These are phyloP conservation scores for Candida xyloterini DNA, from an alignment of 805 yeast genomes.

Conservation along the genomic window DNA sequence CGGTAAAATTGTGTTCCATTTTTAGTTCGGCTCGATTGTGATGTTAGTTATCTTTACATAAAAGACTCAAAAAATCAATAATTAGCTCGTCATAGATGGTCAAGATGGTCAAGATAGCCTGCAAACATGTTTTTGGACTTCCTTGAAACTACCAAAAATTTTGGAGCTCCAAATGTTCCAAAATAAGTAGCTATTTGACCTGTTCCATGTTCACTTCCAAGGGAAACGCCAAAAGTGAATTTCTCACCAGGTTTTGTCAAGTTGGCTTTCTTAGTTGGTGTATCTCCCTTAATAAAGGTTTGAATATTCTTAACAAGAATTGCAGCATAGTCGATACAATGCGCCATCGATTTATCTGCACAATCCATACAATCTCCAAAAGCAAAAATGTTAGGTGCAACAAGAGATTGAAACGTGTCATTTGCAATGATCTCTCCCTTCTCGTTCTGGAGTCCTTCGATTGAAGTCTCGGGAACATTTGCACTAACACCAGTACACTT, in stretches of 20 bases:
- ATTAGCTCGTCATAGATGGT: too few species aligned
- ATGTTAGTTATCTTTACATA: too few species aligned
- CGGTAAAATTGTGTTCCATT: too few species aligned
- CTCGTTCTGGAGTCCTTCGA: conserved; percentile 10
- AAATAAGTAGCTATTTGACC: conserved; percentile 28
- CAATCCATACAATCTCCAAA: conserved; percentile 34
- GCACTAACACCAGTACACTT: conserved; percentile 12
- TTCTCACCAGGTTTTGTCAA: background rate
- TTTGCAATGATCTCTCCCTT: conserved; percentile 16
- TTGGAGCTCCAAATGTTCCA: conserved; percentile 23
- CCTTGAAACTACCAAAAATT: conserved; percentile 15
- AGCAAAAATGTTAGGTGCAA: conserved; percentile 29
- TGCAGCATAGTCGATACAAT: conserved; percentile 13
- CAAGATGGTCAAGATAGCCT: too few species aligned
- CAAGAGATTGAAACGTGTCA: conserved; percentile 23
- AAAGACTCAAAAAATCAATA: too few species aligned
- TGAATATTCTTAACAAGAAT: conserved; percentile 20
- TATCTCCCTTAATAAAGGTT: conserved; percentile 1
- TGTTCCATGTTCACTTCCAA: conserved; percentile 28
- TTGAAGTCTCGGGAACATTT: conserved; percentile 5
- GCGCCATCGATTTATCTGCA: conserved; percentile 23
- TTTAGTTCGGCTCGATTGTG: too few species aligned
- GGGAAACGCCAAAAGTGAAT: conserved; percentile 12
- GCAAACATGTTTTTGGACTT: conserved; percentile 23
- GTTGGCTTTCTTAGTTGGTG: background rate